Percentiles rank a stretch among this genome's conserved stretches.
Evolutionary conservation across 352 stramenopile species (phyloP).

Genomic region (Phytophthora hybrid): DNA sequence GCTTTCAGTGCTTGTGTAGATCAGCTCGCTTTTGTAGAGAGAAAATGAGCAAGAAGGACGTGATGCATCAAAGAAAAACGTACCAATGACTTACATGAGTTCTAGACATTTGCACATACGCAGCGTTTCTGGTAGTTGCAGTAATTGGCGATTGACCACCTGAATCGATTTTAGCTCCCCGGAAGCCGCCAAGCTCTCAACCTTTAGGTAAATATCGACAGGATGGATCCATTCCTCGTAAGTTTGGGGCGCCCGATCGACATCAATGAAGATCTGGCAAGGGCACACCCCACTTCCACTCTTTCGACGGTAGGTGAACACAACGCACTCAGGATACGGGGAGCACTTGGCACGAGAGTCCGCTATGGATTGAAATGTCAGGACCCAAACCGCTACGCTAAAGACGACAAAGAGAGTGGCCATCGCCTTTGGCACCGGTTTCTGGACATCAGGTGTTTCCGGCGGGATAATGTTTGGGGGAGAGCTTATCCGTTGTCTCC

Average conservation of each 20-base stretch:
- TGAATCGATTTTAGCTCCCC: conserved; percentile 33
- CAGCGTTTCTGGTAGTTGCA: conserved; percentile 31
- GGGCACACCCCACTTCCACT: conserved; percentile 16
- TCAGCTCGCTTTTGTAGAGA: not conserved
- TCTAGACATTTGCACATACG: conserved; percentile 19
- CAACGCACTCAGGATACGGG: conserved; percentile 37
- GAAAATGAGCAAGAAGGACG: conserved; percentile 9
- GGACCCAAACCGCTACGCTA: conserved; percentile 22
- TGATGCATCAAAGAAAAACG: not conserved
- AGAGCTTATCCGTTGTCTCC: not conserved
- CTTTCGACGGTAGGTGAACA: conserved; percentile 30
- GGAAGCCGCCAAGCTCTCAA: conserved; percentile 25
- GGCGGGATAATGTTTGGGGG: not conserved
- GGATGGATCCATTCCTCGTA: conserved; percentile 37
- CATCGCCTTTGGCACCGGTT: conserved; percentile 28
- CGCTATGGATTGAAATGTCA: conserved; percentile 24
- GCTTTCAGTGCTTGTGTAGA: conserved; percentile 31
- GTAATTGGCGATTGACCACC: conserved; percentile 37
- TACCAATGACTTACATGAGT: conserved; percentile 29
- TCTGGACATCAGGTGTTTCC: not conserved
- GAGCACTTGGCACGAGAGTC: conserved; percentile 22
- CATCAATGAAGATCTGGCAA: conserved; percentile 34
- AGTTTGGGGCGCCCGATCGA: conserved; percentile 29
- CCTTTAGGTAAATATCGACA: conserved; percentile 18
- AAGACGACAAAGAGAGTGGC: conserved; percentile 25